These are phyloP conservation scores for Erysimum pusillum DNA, from an alignment of 441 rosid genomes.

Conservation along the genomic window DNA sequence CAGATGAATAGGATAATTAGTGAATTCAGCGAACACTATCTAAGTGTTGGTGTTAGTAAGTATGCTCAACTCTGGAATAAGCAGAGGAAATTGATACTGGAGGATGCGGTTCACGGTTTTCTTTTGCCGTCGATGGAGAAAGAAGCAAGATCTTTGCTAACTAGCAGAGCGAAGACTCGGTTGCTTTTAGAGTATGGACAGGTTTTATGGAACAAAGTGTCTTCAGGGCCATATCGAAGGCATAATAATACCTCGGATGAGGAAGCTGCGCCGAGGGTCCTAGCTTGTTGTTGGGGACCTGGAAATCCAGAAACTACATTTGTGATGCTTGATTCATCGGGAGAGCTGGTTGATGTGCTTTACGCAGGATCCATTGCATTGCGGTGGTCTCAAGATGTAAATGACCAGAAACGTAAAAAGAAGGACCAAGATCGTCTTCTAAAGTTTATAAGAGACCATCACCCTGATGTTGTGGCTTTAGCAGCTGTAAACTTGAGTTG, in stretches of 20 bases:
- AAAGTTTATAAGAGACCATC: slow-evolving; percentile 95
- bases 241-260: slow-evolving; percentile 88
- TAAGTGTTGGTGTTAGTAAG: slow-evolving; percentile 90
- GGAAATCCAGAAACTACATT: slow-evolving; percentile 93
- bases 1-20: slow-evolving; percentile 57
- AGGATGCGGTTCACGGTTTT: slow-evolving; percentile 79
- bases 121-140: slow-evolving; percentile 94
- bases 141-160: slow-evolving; percentile 88
- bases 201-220: slow-evolving; percentile 87
- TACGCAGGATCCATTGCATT: slow-evolving; percentile 75
- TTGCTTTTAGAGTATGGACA: slow-evolving; percentile 86
- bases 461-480: slow-evolving; percentile 92
- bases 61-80: slow-evolving; percentile 98
- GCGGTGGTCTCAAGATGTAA: slow-evolving; percentile 84
- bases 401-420: slow-evolving; percentile 89
- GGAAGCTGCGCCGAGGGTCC: slow-evolving; percentile 94
- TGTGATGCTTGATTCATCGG: slow-evolving; percentile 96
- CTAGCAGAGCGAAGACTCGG: slow-evolving; percentile 85
- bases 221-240: slow-evolving; percentile 85
- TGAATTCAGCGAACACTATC: slow-evolving; percentile 72
- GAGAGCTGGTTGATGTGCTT: slow-evolving; percentile 96
- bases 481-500: slow-evolving; percentile 94
- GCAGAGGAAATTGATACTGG: slow-evolving; percentile 81
- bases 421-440: slow-evolving; percentile 89
- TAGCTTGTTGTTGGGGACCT: slow-evolving; percentile 99